Conservation (phyloP, 23 red algal genomes). For the Cyanidioschyzon merolae region DNA sequence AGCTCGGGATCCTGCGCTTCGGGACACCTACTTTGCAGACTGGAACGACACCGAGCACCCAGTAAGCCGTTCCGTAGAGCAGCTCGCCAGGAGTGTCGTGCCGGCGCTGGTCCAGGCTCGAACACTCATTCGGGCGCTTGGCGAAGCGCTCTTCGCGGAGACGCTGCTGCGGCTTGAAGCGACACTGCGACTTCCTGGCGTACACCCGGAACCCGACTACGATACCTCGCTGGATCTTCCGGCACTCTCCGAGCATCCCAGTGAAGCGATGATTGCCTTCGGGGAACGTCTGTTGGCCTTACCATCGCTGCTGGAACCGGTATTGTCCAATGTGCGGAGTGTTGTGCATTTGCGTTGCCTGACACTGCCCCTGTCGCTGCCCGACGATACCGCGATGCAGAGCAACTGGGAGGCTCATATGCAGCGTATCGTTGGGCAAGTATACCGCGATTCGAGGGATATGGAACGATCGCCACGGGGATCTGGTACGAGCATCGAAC, state of each 20-base stretch:
- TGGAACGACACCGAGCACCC: background rate
- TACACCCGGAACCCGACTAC: background rate
- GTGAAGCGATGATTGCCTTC: background rate
- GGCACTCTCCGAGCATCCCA: background rate
- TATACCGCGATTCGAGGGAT: background rate
- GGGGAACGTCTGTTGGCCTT: background rate
- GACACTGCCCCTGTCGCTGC: background rate
- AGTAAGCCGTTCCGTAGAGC: background rate
- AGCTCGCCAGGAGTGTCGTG: background rate
- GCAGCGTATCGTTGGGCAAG: background rate
- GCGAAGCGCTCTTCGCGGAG: background rate
- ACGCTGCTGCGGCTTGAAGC: background rate
- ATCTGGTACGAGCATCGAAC: background rate
- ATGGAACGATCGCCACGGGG: background rate
- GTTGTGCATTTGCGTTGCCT: background rate
- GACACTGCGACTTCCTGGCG: background rate
- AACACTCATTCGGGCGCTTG: background rate
- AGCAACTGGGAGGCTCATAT: background rate
- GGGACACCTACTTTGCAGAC: background rate
- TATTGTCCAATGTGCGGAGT: background rate
- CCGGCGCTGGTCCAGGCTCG: background rate
- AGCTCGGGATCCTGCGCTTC: background rate
- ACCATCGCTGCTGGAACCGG: background rate
- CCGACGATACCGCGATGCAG: background rate
- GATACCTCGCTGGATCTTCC: background rate